Conservation (phyloP, 148 eudicot species). For the Persicaria tinctoria region DNA sequence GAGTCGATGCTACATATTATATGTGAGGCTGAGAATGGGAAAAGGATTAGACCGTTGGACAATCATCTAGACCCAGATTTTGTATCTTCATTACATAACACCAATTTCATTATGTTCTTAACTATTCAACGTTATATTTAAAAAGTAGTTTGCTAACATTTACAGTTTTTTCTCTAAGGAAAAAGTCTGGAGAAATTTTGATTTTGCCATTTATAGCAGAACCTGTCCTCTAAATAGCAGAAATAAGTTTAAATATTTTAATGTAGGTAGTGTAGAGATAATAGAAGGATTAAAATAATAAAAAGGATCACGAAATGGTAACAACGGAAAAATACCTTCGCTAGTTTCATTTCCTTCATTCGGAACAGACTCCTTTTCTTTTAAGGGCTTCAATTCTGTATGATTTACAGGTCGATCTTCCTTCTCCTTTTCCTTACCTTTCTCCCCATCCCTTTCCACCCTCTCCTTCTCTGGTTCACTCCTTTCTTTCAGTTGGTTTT, state of each 20-base stretch:
- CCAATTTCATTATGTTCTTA: not conserved
- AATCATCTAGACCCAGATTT: too few relatives aligned
- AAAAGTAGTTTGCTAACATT: not conserved
- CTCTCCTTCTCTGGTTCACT: constrained; percentile 24
- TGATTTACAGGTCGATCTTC: constrained; percentile 22
- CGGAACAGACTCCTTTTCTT: constrained; percentile 19
- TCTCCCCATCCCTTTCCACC: constrained; percentile 33
- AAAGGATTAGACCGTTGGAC: too few relatives aligned
- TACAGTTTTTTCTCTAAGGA: not conserved
- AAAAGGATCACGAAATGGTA: not conserved
- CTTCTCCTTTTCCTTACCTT: constrained; percentile 22
- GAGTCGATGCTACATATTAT: not conserved
- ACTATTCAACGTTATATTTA: not conserved
- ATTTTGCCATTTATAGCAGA: not conserved
- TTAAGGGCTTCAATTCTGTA: constrained; percentile 18
- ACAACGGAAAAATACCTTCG: constrained; percentile 6
- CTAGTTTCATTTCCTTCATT: constrained; percentile 17
- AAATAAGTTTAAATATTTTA: not conserved
- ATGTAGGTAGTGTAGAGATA: not conserved
- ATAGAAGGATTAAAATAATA: not conserved
- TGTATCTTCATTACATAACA: not conserved
- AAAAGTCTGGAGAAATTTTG: not conserved
- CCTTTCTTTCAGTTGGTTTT: constrained; percentile 25
- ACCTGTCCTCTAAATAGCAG: not conserved
- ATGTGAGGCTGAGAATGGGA: too few relatives aligned